Percentiles rank a stretch among this genome's conserved stretches.
Conservation (phyloP, 345 rosid genomes). For the Dovyalis caffra region DNA sequence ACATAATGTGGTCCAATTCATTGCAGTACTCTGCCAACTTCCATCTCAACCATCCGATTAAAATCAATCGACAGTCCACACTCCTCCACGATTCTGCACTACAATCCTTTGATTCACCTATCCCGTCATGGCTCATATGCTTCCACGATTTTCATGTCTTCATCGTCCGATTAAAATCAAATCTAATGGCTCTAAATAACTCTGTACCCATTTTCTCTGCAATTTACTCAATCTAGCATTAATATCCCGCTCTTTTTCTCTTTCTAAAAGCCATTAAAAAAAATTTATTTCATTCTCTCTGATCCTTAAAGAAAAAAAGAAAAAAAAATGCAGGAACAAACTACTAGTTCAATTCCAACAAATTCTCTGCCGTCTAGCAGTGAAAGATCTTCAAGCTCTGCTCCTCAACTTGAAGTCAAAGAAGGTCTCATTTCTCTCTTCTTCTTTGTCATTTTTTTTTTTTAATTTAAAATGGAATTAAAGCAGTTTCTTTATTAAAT, state of each 20-base stretch:
- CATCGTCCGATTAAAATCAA: conserved; percentile 30
- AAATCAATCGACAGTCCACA: conserved; percentile 9
- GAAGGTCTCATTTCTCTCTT: conserved; percentile 47
- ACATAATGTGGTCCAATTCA: conserved; percentile 15
- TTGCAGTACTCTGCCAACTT: neutral
- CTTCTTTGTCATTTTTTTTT: neutral
- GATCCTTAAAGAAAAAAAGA: neutral
- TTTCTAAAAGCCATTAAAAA: neutral
- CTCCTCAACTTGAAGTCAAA: conserved; percentile 74
- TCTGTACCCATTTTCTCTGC: conserved; percentile 3
- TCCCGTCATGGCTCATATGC: conserved; percentile 40
- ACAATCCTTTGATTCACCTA: conserved; percentile 39
- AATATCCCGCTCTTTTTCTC: conserved; percentile 58
- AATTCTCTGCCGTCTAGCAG: conserved; percentile 91
- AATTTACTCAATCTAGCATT: conserved; percentile 17
- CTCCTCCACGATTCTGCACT: conserved; percentile 39
- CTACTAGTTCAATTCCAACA: conserved; percentile 75
- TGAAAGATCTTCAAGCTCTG: conserved; percentile 97
- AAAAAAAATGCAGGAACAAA: conserved; percentile 77
- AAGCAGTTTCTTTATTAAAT: neutral
- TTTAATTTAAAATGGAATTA: neutral
- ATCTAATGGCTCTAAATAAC: conserved; percentile 36
- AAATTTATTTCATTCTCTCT: neutral
- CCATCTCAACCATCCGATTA: conserved; percentile 36
- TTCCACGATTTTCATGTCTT: conserved; percentile 39